Base-by-base conservation (phyloP, 129 eudicot species). In the Ambrosia artemisiifolia region DNA sequence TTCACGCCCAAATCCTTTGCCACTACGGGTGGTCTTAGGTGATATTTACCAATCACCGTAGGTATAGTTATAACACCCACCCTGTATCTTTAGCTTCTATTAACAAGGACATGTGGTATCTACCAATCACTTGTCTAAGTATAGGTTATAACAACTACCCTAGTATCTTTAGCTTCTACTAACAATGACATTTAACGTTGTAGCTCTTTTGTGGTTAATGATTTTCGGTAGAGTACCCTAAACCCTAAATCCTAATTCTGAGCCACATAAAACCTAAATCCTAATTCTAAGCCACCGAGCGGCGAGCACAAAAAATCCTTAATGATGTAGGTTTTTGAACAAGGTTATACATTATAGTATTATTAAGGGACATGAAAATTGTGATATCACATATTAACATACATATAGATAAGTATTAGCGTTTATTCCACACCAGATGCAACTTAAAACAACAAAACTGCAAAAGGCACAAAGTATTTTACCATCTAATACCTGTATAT, bases 381-480 rank as follows among this genome's bases (percentile, higher is more conserved):
- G 63, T 6, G 24, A 65, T 66, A 43, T 20, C 59, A 75, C 55
- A 75, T 34, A 64, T 54, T 20, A 50, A 64, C 63, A 63, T 64
- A 34, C 65, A 64, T 5, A 51, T 18, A 64, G 32, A 36, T 0
- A 36, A 74, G 14, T 44, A 75, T 38, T 53, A 65, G 65, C 3
- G 72, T 65, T 65, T 51, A 63, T 48, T 63, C 42, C 71, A 73
- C 77, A 60, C 69, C 34, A 73, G 63, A 62, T 62, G 63, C 63
- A 75, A 54, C 80, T 28, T 75, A 53, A 38, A 75, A 65, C 73
- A 75, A 75, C 67, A 75, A 66, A 53, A 75, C 67, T 55, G 79
- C 67, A 63, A 62, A 48, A 40, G 53, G 8, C 36, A 11, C 6
- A 6, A 6, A 20, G 54, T 38, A 68, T 32, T 3, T 51, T 40